Conservation (phyloP, 2,329 filamentous ascomycete genomes). For the Cercospora sp. region DNA sequence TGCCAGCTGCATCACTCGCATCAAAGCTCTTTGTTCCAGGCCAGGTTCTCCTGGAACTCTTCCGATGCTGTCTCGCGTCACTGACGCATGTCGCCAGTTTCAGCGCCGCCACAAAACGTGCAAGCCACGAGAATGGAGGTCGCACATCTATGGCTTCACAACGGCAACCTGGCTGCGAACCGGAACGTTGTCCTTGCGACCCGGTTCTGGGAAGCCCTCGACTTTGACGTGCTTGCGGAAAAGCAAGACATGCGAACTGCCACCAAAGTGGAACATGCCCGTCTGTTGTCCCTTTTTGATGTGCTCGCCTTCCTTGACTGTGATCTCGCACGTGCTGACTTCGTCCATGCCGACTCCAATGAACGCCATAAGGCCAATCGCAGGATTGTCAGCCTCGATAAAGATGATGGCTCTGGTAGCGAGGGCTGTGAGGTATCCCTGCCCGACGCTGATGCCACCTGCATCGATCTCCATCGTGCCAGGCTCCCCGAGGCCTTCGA, state of each 20-base stretch:
- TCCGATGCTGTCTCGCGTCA: not conserved
- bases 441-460: constrained; percentile 49
- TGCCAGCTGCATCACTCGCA: not conserved
- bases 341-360: constrained; percentile 75
- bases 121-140: not conserved
- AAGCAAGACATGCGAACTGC: constrained; percentile 67
- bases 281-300: constrained; percentile 69
- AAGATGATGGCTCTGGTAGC: constrained; percentile 70
- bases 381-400: constrained; percentile 67
- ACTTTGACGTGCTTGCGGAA: constrained; percentile 60
- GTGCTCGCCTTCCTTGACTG: constrained; percentile 64
- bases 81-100: not conserved
- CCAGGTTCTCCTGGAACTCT: not conserved
- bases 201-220: constrained; percentile 39
- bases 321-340: constrained; percentile 67
- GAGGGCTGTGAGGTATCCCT: constrained; percentile 67
- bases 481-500: constrained; percentile 48
- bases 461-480: constrained; percentile 44
- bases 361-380: constrained; percentile 69
- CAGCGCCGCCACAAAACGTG: not conserved
- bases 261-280: constrained; percentile 82
- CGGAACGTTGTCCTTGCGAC: constrained; percentile 41
- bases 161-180: constrained; percentile 42
- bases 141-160: constrained; percentile 48
- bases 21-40: not conserved